Percentiles rank a stretch among this genome's conserved stretches.
Evolutionary conservation across 305 asterid species (phyloP).

Genomic region (Withania somnifera): DNA sequence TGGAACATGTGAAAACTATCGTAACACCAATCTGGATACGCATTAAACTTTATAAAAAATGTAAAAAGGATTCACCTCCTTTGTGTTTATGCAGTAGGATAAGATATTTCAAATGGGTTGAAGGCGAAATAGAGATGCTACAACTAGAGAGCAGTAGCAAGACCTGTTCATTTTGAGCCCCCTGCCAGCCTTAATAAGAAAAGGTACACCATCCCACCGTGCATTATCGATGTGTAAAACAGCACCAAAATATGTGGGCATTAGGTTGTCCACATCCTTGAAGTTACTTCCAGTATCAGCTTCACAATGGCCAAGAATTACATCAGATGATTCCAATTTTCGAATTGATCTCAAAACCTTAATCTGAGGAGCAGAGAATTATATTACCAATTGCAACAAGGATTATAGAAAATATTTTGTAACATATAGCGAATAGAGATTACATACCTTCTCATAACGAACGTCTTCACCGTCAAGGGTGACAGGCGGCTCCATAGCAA

Average conservation of each 20-base stretch:
- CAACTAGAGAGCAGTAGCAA: neutral
- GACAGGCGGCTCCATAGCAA: slow-evolving; percentile 48
- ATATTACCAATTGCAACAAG: neutral
- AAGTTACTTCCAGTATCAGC: slow-evolving; percentile 12
- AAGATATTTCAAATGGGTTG: neutral
- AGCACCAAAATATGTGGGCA: slow-evolving; percentile 39
- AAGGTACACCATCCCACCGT: slow-evolving; percentile 47
- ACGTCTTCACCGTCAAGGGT: slow-evolving; percentile 40
- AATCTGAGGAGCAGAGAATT: slow-evolving; percentile 20
- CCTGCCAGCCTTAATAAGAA: slow-evolving; percentile 40
- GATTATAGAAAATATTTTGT: neutral
- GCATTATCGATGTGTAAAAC: slow-evolving; percentile 39
- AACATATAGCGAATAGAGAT: neutral
- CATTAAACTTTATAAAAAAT: neutral
- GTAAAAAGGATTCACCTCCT: neutral
- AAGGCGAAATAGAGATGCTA: neutral
- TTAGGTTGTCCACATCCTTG: slow-evolving; percentile 4
- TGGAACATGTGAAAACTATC: neutral
- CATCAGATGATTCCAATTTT: slow-evolving; percentile 32
- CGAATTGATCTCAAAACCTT: slow-evolving; percentile 39
- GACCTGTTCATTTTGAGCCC: slow-evolving; percentile 32
- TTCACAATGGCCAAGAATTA: slow-evolving; percentile 24
- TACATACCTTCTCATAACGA: slow-evolving; percentile 33
- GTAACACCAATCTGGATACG: neutral
- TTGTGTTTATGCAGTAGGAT: neutral